These are phyloP conservation scores for Psilocybe cubensis DNA, from an alignment of 768 basidiomycete species.

Conservation along the genomic window DNA sequence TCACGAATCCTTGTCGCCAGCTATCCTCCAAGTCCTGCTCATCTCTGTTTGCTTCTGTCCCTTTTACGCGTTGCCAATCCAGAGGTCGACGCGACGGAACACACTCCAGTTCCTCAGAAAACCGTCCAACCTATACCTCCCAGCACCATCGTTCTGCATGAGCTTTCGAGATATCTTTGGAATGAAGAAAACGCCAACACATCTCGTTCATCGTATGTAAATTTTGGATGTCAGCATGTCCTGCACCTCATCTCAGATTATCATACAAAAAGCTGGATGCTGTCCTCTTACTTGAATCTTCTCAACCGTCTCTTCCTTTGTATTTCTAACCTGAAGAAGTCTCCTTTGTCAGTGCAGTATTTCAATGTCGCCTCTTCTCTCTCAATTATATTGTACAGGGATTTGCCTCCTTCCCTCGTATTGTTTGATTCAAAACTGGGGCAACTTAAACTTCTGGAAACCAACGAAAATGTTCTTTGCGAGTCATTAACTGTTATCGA, in stretches of 20 bases:
- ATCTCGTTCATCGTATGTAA: constrained; percentile 13
- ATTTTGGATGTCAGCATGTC: neutral
- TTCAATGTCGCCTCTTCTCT: constrained; percentile 6
- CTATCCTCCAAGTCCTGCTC: constrained; percentile 65
- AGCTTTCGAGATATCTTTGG: constrained; percentile 60
- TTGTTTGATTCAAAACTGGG: constrained; percentile 24
- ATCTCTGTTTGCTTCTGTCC: constrained; percentile 56
- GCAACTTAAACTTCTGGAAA: constrained; percentile 12
- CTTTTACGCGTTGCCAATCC: constrained; percentile 41
- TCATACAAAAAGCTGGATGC: constrained; percentile 16
- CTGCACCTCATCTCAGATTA: neutral
- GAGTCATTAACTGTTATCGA: constrained; percentile 45
- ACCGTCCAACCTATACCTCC: constrained; percentile 39
- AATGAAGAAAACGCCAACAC: constrained; percentile 4
- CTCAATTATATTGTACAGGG: constrained; percentile 19
- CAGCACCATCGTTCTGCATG: constrained; percentile 60
- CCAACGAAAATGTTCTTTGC: constrained; percentile 36
- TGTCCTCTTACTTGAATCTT: constrained; percentile 57
- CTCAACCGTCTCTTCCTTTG: constrained; percentile 49
- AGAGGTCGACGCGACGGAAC: constrained; percentile 21
- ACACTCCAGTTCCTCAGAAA: constrained; percentile 24
- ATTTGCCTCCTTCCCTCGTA: constrained; percentile 33
- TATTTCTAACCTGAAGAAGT: constrained; percentile 32
- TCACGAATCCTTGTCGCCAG: constrained; percentile 36
- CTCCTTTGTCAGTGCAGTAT: constrained; percentile 1